Base-by-base conservation (phyloP, 139 green algal genomes). In the Chlamydomonas incerta region DNA sequence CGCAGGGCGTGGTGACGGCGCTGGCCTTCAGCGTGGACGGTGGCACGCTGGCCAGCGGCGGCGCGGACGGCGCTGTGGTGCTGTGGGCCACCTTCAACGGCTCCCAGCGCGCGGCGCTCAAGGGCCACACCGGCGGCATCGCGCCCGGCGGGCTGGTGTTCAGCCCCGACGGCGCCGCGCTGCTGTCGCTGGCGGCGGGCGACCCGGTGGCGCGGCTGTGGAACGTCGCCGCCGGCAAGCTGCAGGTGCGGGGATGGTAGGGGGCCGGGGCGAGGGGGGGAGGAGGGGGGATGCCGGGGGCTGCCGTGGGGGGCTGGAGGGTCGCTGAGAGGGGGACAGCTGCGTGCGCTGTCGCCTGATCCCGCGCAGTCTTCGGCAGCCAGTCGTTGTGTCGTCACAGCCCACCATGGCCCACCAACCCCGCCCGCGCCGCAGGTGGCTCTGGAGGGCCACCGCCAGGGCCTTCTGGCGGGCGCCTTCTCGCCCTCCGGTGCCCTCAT, bases 161-260 rank as follows among this genome's bases (percentile, higher is more conserved):
- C 50, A 69, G 47, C 10, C 31, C 65, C 24, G 79, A 85, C 47
- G 79, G 79, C 46, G 1, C 31, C 47, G 21, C 52, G 65, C 65
- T 85, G 63, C 65, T 66, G 18, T 85, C 79, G n/a, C 47, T 50
- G 31, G 79, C 79, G 31, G 9, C 34, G 4, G 66, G 55, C 6
- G 79, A 85, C 65, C 15, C 79, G 10, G 79, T 85, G 46, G 60
- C 26, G 31, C 46, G 79, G 46, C 79, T 85, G 65, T 85, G 79
- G 79, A 66, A 68, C 50, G 47, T 21, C 26, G n/a, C 4, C 6
- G 47, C 46, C 47, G 79, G 79, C 5, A 52, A 15, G 9, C 65
- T 85, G 79, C 79, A 76, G 79, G 79, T 85, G 74, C 0, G 74
- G 10, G 57, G n/a, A n/a, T n/a, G n/a, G n/a, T n/a, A n/a, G n/a